Conservation (phyloP, 257 asterid genomes). For the Phtheirospermum japonicum region DNA sequence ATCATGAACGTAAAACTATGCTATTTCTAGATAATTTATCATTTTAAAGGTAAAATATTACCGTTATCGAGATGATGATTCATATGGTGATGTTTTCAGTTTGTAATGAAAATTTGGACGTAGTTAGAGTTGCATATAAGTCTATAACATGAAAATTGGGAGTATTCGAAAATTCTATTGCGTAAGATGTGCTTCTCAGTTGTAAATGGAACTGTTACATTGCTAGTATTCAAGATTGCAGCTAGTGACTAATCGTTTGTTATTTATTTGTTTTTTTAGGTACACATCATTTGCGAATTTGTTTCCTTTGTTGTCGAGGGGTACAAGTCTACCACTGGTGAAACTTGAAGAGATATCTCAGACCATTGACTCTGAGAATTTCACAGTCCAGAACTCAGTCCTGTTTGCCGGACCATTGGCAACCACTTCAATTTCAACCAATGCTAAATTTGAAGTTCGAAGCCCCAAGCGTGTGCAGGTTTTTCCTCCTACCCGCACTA, state of each 20-base stretch:
- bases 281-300: constrained; percentile 75
- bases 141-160: too few species aligned
- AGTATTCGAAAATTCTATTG: too few species aligned
- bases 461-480: constrained; percentile 97
- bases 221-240: not conserved
- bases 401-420: constrained; percentile 75
- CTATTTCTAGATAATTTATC: too few species aligned
- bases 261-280: constrained; percentile 36
- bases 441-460: constrained; percentile 86
- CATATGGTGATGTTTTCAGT: too few species aligned
- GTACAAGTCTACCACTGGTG: constrained; percentile 56
- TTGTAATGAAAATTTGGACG: too few species aligned
- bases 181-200: too few species aligned
- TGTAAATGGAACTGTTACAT: too few species aligned
- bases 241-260: not conserved
- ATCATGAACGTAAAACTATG: too few species aligned
- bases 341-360: constrained; percentile 89
- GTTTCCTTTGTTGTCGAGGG: constrained; percentile 76
- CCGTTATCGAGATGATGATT: too few species aligned
- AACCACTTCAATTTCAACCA: constrained; percentile 69
- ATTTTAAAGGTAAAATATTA: too few species aligned
- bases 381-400: constrained; percentile 76
- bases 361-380: constrained; percentile 62
- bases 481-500: not conserved
- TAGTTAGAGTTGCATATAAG: too few species aligned